Base-by-base conservation (phyloP, 352 stramenopile genomes). In the Stephanocyclus meneghinianus region DNA sequence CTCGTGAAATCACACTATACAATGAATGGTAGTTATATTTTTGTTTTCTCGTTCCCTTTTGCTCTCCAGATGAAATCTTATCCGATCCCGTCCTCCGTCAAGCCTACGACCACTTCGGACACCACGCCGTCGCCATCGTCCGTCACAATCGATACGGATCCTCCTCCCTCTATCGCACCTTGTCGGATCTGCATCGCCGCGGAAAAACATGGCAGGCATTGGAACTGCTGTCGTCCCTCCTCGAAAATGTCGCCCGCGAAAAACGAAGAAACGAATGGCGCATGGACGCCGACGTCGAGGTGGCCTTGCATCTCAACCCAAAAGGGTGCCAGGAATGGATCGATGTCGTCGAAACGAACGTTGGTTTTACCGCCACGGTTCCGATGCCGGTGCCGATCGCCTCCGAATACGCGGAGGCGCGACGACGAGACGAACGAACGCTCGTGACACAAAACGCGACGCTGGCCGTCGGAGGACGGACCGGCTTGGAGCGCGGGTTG, bases 101-200 rank as follows among this genome's bases (percentile, higher is more conserved):
- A 73, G 78, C 74, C 37, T 88, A 88, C 53, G 81, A 88, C 78
- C 32, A 85, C 11, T 80, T 74, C 51, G 78, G 78, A 21, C 63
- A 83, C 21, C 29, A 15, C 63, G 78, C 59, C 11, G 74, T 86
- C 6, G 32, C 50, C 10, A 44, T 74, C 48, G 37, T 86, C 18
- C 61, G 66, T 57, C 50, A 83, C 16, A 57, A 78, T 57, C 42
- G 11, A 7, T 79, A 78, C 44, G 35, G 42, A 32, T 16, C 21
- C 15, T n/a, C 75, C 37, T 85, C 78, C 35, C 66, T 82, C 29
- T 83, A 80, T 42, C 18, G 15, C 5, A 9, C 13, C 9, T 45
- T 85, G 51, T 74, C 73, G 13, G 35, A 53, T 69, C 44, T 88
- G 21, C 78, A 88, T 45, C 45, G 74, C 29, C 59, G 70, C 1